phyloP scores from a whole-genome alignment of 2,329 filamentous ascomycete species.

The Colletotrichum noveboracense region DNA sequence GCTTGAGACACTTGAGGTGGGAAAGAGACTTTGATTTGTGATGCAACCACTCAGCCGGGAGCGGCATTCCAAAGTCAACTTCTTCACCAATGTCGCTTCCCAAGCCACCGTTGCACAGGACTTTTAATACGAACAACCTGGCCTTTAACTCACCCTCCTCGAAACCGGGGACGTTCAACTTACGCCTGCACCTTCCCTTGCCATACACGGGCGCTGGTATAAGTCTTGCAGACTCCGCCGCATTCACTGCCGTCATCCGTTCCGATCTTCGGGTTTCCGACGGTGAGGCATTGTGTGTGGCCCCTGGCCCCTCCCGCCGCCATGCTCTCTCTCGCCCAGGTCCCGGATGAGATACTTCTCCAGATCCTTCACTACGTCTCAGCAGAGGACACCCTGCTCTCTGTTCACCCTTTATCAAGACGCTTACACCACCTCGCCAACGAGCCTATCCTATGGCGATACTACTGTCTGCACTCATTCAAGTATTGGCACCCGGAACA shows the following conservation, averaged over 20 bases:
- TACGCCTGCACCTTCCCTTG: not conserved
- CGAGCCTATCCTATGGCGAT: conserved; percentile 80
- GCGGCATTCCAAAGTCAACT: not conserved
- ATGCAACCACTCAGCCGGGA: conserved; percentile 11
- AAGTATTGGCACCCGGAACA: conserved; percentile 76
- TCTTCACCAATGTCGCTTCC: not conserved
- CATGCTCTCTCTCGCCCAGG: conserved; percentile 44
- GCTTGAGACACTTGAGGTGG: conserved; percentile 17
- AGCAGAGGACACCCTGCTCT: conserved; percentile 57
- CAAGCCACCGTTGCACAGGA: not conserved
- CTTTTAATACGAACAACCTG: not conserved
- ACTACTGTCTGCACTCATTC: conserved; percentile 74
- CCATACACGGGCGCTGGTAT: not conserved
- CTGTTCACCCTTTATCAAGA: conserved; percentile 61
- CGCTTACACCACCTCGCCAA: conserved; percentile 70
- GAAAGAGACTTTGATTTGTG: conserved; percentile 13
- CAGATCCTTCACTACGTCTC: conserved; percentile 71
- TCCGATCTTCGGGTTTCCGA: not conserved
- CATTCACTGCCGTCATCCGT: not conserved
- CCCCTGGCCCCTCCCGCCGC: not conserved
- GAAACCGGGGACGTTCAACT: not conserved
- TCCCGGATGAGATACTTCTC: conserved; percentile 87
- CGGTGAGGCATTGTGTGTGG: not conserved
- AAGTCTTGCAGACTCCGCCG: not conserved
- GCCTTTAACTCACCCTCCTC: not conserved